Evolutionary conservation across 2,329 filamentous ascomycete genomes (phyloP).

Genomic region (Aspergillus vadensis): DNA sequence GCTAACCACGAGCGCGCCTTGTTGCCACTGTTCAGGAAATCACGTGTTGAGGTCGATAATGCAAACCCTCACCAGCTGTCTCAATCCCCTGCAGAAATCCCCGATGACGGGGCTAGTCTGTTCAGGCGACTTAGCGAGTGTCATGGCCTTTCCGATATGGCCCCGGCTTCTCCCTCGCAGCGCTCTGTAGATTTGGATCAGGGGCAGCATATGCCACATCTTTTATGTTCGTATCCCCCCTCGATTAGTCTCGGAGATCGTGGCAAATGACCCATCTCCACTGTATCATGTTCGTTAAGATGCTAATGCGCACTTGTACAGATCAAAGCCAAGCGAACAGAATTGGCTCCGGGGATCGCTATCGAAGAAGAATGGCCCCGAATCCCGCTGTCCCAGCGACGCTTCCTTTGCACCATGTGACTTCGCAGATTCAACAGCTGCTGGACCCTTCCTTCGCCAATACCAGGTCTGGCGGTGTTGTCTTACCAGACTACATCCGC

Average conservation of each 20-base stretch:
- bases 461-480: conserved; percentile 49
- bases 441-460: conserved; percentile 51
- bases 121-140: conserved; percentile 33
- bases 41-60: conserved; percentile 43
- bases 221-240: conserved; percentile 57
- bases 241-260: too few relatives aligned
- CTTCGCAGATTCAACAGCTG: conserved; percentile 39
- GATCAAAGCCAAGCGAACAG: conserved; percentile 41
- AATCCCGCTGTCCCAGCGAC: conserved; percentile 43
- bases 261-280: not conserved
- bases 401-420: conserved; percentile 40
- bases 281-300: not conserved
- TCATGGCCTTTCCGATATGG: conserved; percentile 34
- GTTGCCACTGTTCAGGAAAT: conserved; percentile 36
- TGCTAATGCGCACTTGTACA: conserved; percentile 20
- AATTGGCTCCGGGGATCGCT: conserved; percentile 51
- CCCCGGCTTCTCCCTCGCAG: conserved; percentile 47
- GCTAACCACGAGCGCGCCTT: conserved; percentile 16
- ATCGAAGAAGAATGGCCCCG: conserved; percentile 49
- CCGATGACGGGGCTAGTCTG: conserved; percentile 35
- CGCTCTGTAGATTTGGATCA: conserved; percentile 51
- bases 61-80: conserved; percentile 29
- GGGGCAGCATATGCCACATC: conserved; percentile 63
- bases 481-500: conserved; percentile 71
- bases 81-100: conserved; percentile 38